Evolutionary conservation across 1,284 basidiomycete species (phyloP), one percentile per base, ranked within the genome.

Genomic region (Pseudozyma flocculosa): DNA sequence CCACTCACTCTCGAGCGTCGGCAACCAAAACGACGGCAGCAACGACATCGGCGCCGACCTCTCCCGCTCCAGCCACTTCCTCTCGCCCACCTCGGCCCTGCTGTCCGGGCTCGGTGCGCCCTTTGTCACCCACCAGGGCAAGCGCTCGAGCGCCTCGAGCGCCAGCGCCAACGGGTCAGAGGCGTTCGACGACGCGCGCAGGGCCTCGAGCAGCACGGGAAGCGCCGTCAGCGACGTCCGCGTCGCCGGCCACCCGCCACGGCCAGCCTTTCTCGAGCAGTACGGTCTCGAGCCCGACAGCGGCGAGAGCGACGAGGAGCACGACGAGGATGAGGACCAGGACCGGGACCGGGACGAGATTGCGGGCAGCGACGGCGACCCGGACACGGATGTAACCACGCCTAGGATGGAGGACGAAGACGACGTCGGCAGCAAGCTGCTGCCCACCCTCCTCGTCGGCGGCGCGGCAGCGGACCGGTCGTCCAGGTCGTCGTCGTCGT

Each of bases 261-360:
- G 50, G 17, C 53, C 57, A 3, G 50, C 47, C 26, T 64, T 64
- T 50, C 61, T 64, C 19, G 46, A 54, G 18, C 56, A 56, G 9
- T 57, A 52, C 36, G 54, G 49, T 19, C 37, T 65, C 14, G 54
- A 64, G 21, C 48, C 61, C 8, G 61, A 63, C 23, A 54, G 41
- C 40, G 54, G 55, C 19, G 65, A 64, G 50, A 64, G 58, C 41
- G 65, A 59, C 10, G 41, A 47, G 18, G 61, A 68, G 26, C 9
- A 11, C 15, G 46, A 52, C 45, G 41, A 64, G 15, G 30, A 37
- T 15, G 45, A 52, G 34, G 43, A 19, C n/a, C n/a, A 47, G 18
- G 61, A 68, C 22, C 9, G 4, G 3, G 46, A 52, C 45, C 38
- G 60, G 15, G 30, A 37, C 14, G 45, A 52, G 34, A 39, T n/a